Conservation (phyloP, 176 grass and related monocot genomes). For the Musa itinerans region DNA sequence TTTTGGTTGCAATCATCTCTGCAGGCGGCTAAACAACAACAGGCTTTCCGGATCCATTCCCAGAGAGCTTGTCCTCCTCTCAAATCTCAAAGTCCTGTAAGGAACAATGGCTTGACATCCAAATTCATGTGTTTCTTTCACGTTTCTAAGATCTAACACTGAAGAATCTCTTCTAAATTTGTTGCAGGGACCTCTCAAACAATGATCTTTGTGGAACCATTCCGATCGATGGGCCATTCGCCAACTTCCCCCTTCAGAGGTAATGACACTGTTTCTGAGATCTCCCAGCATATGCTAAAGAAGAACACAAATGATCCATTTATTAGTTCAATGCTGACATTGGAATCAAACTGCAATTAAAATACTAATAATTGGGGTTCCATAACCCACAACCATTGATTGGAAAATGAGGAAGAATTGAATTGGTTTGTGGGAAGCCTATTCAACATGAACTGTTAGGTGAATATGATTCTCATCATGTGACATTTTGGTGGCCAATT, state of each 20-base stretch:
- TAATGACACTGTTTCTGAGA: constrained; percentile 10
- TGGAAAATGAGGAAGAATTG: not conserved
- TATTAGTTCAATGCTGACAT: not conserved
- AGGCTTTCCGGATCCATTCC: constrained; percentile 85
- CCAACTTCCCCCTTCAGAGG: constrained; percentile 70
- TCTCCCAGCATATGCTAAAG: not conserved
- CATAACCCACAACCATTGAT: not conserved
- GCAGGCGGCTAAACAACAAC: constrained; percentile 85
- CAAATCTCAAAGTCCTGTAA: constrained; percentile 93
- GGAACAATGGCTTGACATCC: constrained; percentile 5
- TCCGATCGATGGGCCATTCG: constrained; percentile 85
- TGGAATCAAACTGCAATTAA: not conserved
- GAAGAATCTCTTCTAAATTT: not conserved
- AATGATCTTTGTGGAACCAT: constrained; percentile 97
- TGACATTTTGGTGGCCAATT: too few relatives aligned
- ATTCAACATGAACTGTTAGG: not conserved
- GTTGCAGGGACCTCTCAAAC: constrained; percentile 69
- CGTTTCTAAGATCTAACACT: not conserved
- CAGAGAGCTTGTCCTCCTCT: constrained; percentile 64
- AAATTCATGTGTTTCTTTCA: not conserved
- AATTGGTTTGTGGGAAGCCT: not conserved
- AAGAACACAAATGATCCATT: not conserved
- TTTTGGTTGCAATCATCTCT: constrained; percentile 6
- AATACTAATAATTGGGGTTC: not conserved
- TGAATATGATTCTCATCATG: too few relatives aligned